Percentiles rank a stretch among this genome's conserved stretches.
Evolutionary conservation across 257 asterid genomes (phyloP).

Genomic region (Ophiorrhiza pumila): DNA sequence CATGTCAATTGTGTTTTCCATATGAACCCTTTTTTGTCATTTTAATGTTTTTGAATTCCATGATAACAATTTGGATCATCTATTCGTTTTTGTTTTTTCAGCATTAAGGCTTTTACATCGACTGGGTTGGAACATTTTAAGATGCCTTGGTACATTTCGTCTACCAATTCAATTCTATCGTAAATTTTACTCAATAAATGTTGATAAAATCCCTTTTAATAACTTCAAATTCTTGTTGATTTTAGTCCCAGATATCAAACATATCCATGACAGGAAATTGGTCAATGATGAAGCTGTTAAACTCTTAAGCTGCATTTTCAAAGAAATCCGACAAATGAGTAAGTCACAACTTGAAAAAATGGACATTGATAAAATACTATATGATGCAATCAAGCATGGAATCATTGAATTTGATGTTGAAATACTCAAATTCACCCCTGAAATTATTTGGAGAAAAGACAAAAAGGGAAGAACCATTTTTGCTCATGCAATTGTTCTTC

Average conservation of each 20-base stretch:
- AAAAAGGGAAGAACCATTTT: constrained; percentile 4
- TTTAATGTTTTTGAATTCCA: too few species aligned
- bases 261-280: constrained; percentile 26
- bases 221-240: not conserved
- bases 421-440: constrained; percentile 9
- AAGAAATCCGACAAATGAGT: constrained; percentile 17
- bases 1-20: too few species aligned
- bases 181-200: not conserved
- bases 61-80: too few species aligned
- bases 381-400: constrained; percentile 30
- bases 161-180: not conserved
- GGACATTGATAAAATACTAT: constrained; percentile 31
- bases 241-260: constrained; percentile 35
- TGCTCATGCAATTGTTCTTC: constrained; percentile 21
- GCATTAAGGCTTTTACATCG: constrained; percentile 14
- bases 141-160: constrained; percentile 23
- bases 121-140: constrained; percentile 30
- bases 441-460: constrained; percentile 13
- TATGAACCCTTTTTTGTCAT: too few species aligned
- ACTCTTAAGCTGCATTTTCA: constrained; percentile 23
- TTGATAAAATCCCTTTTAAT: too few species aligned
- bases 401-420: constrained; percentile 17
- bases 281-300: constrained; percentile 27
- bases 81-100: not conserved
- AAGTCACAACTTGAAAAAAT: constrained; percentile 22